A percentile compares a stretch with the other conserved stretches of the same genome.
These are phyloP conservation scores for Physcomitrium patens DNA, from an alignment of 225 moss, liverwort and hornwort species.

Conservation along the genomic window DNA sequence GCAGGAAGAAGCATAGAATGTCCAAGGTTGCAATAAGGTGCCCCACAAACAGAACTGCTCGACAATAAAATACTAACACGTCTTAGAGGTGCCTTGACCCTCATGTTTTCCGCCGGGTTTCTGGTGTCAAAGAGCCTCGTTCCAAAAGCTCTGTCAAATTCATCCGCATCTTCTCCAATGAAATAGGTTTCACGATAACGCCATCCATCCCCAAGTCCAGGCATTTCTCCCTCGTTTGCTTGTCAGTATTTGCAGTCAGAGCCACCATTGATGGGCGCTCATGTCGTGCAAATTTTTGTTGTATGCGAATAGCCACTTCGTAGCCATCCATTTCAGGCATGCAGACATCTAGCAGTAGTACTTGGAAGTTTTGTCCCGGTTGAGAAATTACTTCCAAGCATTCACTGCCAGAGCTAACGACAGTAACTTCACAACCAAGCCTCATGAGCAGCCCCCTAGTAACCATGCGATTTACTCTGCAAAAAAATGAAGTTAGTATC, in stretches of 20 bases:
- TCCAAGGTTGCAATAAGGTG: slow-evolving; percentile 26
- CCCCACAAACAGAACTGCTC: slow-evolving; percentile 31
- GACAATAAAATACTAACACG: slow-evolving; percentile 21
- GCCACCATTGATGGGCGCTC: slow-evolving; percentile 72
- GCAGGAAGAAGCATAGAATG: slow-evolving; percentile 34
- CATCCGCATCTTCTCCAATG: slow-evolving; percentile 71
- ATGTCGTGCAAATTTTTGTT: slow-evolving; percentile 69
- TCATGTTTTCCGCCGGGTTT: slow-evolving; percentile 59
- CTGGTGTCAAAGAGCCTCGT: slow-evolving; percentile 56
- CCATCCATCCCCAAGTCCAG: slow-evolving; percentile 69
- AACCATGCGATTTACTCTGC: slow-evolving; percentile 75
- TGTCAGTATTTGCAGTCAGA: slow-evolving; percentile 67
- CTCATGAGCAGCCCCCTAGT: slow-evolving; percentile 69
- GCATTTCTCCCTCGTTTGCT: slow-evolving; percentile 53
- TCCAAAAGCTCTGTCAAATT: slow-evolving; percentile 68
- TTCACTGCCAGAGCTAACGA: slow-evolving; percentile 74
- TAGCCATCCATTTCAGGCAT: slow-evolving; percentile 85
- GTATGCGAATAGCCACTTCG: slow-evolving; percentile 71
- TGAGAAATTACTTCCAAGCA: slow-evolving; percentile 63
- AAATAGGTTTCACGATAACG: slow-evolving; percentile 72
- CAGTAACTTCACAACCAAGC: slow-evolving; percentile 75
- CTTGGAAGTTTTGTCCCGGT: slow-evolving; percentile 63
- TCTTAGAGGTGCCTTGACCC: slow-evolving; percentile 9
- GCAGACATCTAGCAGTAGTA: slow-evolving; percentile 65
- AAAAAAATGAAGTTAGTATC: neutral